A percentile compares a stretch with the other conserved stretches of the same genome.
These are phyloP conservation scores for Globisporangium nunn DNA, from an alignment of 352 stramenopile genomes.

Conservation along the genomic window DNA sequence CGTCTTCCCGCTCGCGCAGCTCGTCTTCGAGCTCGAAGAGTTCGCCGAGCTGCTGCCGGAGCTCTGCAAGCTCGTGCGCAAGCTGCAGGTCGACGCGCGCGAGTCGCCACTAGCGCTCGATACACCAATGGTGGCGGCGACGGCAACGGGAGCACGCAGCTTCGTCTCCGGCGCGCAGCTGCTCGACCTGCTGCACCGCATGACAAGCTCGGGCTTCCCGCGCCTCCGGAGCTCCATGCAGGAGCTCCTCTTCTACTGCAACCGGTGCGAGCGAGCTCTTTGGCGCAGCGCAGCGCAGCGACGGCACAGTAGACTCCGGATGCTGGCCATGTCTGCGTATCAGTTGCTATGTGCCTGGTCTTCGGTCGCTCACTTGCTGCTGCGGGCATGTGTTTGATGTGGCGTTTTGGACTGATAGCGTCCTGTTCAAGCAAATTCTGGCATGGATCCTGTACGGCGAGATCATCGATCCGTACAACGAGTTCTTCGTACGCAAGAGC, in stretches of 20 bases:
- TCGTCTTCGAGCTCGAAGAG: conserved; percentile 65
- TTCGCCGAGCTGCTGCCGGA: conserved; percentile 53
- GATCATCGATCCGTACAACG: conserved; percentile 54
- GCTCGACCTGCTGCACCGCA: conserved; percentile 34
- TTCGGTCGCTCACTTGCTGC: too few relatives aligned
- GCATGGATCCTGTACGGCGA: conserved; percentile 73
- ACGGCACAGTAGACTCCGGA: too few relatives aligned
- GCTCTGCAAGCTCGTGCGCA: conserved; percentile 41
- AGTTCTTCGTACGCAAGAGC: conserved; percentile 67
- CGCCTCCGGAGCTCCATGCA: conserved; percentile 48
- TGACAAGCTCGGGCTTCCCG: conserved; percentile 48
- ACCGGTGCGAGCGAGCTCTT: conserved; percentile 26
- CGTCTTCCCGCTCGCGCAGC: conserved; percentile 53
- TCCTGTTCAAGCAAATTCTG: conserved; percentile 78
- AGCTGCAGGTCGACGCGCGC: conserved; percentile 14
- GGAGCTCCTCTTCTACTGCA: conserved; percentile 38
- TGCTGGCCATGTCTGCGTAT: background rate
- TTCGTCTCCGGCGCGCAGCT: conserved; percentile 32
- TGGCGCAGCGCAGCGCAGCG: background rate
- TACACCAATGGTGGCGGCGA: too few relatives aligned
- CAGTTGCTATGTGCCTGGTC: background rate
- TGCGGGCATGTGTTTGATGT: too few relatives aligned
- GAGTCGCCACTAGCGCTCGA: background rate
- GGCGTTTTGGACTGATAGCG: conserved; percentile 16
- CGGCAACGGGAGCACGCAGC: too few relatives aligned